Base-by-base conservation (phyloP, 2,329 filamentous ascomycete species). In the Colletotrichum gigasporum region DNA sequence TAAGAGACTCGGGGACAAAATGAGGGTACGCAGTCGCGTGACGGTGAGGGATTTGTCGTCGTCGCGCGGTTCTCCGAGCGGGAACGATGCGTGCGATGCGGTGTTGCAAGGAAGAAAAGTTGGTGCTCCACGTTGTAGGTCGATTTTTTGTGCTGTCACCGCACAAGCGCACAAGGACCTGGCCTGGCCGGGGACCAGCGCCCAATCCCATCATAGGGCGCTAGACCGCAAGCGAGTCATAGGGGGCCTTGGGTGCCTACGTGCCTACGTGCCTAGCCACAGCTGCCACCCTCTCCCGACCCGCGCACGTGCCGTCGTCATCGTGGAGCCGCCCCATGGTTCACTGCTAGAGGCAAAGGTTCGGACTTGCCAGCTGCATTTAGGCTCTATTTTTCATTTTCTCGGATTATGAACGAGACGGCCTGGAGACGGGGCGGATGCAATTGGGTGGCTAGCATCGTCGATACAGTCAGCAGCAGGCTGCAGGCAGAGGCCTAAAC, bases 161-260 rank as follows among this genome's bases (percentile, higher is more conserved):
- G 12, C 47, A 55, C 56, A 42, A 61, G 56, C 39, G 12, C 47
- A 55, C 56, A 42, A 61, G 56, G 61, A 61, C 45, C 57, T 37
- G 48, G 39, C 59, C 60, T 59, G 45, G 24, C 53, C 59, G 60
- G 60, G 54, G 48, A 44, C 20, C n/a, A n/a, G 51, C 52, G 26
- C 35, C 53, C 44, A 58, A 63, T 35, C 59, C 39, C 37, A 54
- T 56, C 39, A 47, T 63, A 63, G 60, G 60, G 60, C 60, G 60
- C 60, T 63, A 63, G 45, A 52, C 60, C 55, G 55, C 60, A 63
- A 63, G 60, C 60, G 60, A 63, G 60, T 53, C 60, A 63, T 60
- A 59, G 28, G 35, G 42, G 26, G 28, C 45, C 11, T 45, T 41
- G 37, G 32, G 47, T 60, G 39, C 55, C 55, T 60, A 20, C 54